Evolutionary conservation across 176 grass and related monocot genomes (phyloP).

Genomic region (Triticum urartu): DNA sequence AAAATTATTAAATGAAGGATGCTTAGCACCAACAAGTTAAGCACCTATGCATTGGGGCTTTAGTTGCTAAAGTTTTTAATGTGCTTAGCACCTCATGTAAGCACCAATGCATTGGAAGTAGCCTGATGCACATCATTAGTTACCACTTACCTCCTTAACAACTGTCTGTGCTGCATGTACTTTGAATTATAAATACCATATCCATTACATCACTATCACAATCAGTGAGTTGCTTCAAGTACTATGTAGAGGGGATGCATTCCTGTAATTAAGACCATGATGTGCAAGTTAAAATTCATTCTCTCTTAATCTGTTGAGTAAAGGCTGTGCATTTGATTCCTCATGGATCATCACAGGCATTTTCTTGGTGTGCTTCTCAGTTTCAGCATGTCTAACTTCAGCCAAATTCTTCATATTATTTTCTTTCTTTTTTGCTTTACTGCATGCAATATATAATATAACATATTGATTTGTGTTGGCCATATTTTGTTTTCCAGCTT

Average conservation of each 20-base stretch:
- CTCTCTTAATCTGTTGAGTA: background rate
- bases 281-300: background rate
- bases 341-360: background rate
- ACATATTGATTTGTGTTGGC: conserved; percentile 20
- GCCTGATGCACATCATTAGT: background rate
- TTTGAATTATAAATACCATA: background rate
- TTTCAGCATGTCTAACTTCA: background rate
- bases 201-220: background rate
- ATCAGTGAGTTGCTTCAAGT: background rate
- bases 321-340: background rate
- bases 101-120: too few relatives aligned
- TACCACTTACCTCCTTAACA: background rate
- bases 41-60: too few relatives aligned
- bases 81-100: too few relatives aligned
- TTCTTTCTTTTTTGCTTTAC: background rate
- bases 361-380: background rate
- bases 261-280: background rate
- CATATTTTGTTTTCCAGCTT: conserved; percentile 45
- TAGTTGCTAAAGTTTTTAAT: too few relatives aligned
- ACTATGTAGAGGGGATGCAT: background rate
- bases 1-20: too few relatives aligned
- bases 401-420: background rate
- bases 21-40: too few relatives aligned
- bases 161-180: background rate
- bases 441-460: background rate